phyloP scores from a whole-genome alignment of 1,284 basidiomycete genomes.

The Laetiporus sulphureus region DNA sequence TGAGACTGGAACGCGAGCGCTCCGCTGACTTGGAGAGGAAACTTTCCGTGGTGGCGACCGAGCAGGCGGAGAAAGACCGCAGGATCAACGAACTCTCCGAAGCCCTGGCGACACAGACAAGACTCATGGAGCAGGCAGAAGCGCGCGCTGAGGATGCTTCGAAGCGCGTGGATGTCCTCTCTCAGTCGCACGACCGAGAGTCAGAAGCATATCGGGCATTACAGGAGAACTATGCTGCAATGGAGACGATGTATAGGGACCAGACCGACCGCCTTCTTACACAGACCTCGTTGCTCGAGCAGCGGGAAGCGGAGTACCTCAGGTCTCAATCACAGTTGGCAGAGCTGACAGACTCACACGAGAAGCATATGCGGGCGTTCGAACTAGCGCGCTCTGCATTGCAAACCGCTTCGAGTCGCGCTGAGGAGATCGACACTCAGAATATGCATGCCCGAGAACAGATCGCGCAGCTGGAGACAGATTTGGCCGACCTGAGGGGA shows the following conservation, averaged over 20 bases:
- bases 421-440: constrained; percentile 76
- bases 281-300: constrained; percentile 71
- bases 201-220: constrained; percentile 69
- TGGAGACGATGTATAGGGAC: constrained; percentile 74
- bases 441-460: constrained; percentile 66
- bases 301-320: constrained; percentile 76
- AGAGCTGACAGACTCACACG: constrained; percentile 60
- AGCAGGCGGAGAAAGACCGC: constrained; percentile 63
- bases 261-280: constrained; percentile 72
- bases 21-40: constrained; percentile 77
- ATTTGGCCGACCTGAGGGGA: constrained; percentile 69
- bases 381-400: constrained; percentile 83
- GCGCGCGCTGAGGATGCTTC: constrained; percentile 76
- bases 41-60: constrained; percentile 58
- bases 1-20: constrained; percentile 72
- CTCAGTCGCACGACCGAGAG: constrained; percentile 71
- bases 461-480: constrained; percentile 62
- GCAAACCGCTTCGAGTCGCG: constrained; percentile 68
- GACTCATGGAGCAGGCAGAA: constrained; percentile 75
- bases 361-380: constrained; percentile 81
- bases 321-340: constrained; percentile 65
- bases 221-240: constrained; percentile 54
- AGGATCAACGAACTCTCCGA: constrained; percentile 72
- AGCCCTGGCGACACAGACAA: constrained; percentile 68
- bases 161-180: constrained; percentile 78